Percentiles rank a stretch among this genome's conserved stretches.
phyloP scores from a whole-genome alignment of 163 green algal species.

The Chlorella variabilis region DNA sequence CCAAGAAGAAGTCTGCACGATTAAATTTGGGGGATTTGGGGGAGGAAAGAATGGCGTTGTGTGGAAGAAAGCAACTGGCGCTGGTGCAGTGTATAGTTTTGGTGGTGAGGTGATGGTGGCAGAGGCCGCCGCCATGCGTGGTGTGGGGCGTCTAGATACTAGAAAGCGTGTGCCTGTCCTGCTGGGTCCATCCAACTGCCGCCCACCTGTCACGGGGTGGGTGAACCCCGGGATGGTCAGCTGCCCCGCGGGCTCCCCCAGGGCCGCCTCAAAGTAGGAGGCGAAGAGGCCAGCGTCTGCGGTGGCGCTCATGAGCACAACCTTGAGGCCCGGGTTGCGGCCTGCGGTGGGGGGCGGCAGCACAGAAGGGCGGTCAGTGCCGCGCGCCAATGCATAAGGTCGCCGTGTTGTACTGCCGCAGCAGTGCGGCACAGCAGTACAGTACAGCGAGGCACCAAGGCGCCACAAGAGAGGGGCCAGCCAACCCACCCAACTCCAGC shows the following conservation, averaged over 20 bases:
- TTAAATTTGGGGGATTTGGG: too few relatives aligned
- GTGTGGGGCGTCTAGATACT: too few relatives aligned
- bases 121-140: too few relatives aligned
- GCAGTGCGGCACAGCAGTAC: not conserved
- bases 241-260: slow-evolving; percentile 29
- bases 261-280: slow-evolving; percentile 74
- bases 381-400: too few relatives aligned
- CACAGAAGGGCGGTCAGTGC: not conserved
- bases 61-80: too few relatives aligned
- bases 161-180: too few relatives aligned
- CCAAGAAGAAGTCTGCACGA: slow-evolving; percentile 91
- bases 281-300: slow-evolving; percentile 90
- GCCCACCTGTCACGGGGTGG: slow-evolving; percentile 78
- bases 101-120: too few relatives aligned
- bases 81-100: too few relatives aligned
- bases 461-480: not conserved
- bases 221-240: slow-evolving; percentile 91
- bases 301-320: slow-evolving; percentile 97
- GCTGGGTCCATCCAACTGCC: too few relatives aligned
- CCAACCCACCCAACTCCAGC: slow-evolving; percentile 39
- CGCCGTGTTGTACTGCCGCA: too few relatives aligned
- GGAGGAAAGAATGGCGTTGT: too few relatives aligned
- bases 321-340: slow-evolving; percentile 34
- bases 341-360: not conserved
- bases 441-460: not conserved